phyloP scores from a whole-genome alignment of 1,139 yeast species.

The Geotrichum cucujoidarum region DNA sequence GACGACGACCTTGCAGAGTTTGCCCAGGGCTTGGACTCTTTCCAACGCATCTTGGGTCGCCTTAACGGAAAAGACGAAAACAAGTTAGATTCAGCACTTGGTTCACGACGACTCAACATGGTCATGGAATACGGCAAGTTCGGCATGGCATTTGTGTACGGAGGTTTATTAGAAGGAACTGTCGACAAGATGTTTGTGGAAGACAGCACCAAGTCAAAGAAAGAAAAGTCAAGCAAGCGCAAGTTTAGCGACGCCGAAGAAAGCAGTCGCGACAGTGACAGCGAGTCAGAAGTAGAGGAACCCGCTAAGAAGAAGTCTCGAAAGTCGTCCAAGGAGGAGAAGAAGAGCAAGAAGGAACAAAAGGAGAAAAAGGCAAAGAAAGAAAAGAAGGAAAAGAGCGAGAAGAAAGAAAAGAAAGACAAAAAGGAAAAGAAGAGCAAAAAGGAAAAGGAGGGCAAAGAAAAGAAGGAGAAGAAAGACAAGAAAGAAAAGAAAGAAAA shows the following conservation, averaged over 20 bases:
- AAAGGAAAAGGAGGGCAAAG: constrained; percentile 34
- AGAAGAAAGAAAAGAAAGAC: constrained; percentile 28
- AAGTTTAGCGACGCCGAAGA: constrained; percentile 29
- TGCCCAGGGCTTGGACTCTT: constrained; percentile 86
- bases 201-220: constrained; percentile 29
- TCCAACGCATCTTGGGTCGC: constrained; percentile 84
- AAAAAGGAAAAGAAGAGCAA: constrained; percentile 32
- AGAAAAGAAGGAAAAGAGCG: constrained; percentile 63
- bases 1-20: constrained; percentile 63
- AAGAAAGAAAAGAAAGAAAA: constrained; percentile 25
- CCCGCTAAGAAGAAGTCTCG: constrained; percentile 32
- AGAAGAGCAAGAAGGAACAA: too few relatives aligned
- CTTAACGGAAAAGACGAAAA: constrained; percentile 45
- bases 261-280: constrained; percentile 32
- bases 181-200: constrained; percentile 54
- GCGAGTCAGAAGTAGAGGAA: constrained; percentile 29
- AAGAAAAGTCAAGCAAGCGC: constrained; percentile 33
- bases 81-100: constrained; percentile 31
- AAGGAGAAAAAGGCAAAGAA: constrained; percentile 28
- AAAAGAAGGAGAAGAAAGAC: constrained; percentile 33
- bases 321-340: constrained; percentile 32
- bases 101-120: constrained; percentile 39
- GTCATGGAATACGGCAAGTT: constrained; percentile 72
- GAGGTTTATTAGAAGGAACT: constrained; percentile 77
- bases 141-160: constrained; percentile 83